phyloP scores from a whole-genome alignment of 2,329 filamentous ascomycete genomes.

The Verticillium nubilum region DNA sequence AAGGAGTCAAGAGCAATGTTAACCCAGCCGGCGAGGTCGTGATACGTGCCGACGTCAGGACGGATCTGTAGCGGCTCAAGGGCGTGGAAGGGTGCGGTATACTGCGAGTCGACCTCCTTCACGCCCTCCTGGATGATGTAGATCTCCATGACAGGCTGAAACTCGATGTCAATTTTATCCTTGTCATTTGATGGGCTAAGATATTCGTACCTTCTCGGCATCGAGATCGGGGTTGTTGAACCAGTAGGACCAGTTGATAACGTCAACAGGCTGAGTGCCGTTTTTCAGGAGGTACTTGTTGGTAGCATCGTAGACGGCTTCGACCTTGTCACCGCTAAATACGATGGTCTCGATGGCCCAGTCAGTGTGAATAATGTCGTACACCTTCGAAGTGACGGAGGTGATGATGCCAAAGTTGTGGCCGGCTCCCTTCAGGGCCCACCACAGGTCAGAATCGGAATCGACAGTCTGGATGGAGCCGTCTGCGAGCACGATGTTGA shows the following conservation, averaged over 20 bases:
- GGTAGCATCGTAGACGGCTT: conserved; percentile 37
- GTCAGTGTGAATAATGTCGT: conserved; percentile 30
- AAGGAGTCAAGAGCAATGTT: conserved; percentile 27
- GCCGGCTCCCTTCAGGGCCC: conserved; percentile 52
- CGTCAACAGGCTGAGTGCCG: conserved; percentile 33
- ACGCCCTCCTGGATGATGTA: conserved; percentile 38
- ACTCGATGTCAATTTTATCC: not conserved
- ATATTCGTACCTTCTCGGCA: conserved; percentile 30
- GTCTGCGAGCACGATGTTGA: conserved; percentile 46
- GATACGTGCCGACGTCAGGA: conserved; percentile 33
- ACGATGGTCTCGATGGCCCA: conserved; percentile 39
- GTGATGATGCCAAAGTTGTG: conserved; percentile 58
- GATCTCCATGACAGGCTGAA: conserved; percentile 32
- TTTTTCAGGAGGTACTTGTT: conserved; percentile 38
- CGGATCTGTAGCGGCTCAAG: conserved; percentile 30
- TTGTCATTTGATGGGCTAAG: not conserved
- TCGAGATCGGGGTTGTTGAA: conserved; percentile 33
- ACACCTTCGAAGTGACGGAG: conserved; percentile 40
- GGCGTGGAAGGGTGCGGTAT: conserved; percentile 35
- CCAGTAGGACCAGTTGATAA: conserved; percentile 47
- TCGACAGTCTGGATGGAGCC: conserved; percentile 34
- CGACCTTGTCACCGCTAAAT: conserved; percentile 43
- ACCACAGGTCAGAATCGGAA: conserved; percentile 45
- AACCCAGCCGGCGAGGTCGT: conserved; percentile 37
- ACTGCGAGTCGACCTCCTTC: conserved; percentile 29